phyloP scores from a whole-genome alignment of 441 rosid genomes.

The Omphalea diandra region DNA sequence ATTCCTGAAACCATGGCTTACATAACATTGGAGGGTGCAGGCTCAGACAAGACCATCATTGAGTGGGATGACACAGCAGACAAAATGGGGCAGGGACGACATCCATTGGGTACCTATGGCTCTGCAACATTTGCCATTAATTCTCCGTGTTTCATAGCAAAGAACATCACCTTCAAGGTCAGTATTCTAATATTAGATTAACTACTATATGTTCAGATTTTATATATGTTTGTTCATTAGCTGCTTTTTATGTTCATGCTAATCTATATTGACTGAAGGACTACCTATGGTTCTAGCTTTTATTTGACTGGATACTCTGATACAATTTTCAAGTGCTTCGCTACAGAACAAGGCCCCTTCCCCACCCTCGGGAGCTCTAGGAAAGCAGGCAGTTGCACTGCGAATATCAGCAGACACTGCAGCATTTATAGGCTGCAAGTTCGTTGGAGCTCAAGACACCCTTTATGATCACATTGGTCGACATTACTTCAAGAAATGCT shows the following conservation, averaged over 20 bases:
- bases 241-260: not conserved
- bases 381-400: constrained; percentile 54
- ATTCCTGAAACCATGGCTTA: constrained; percentile 50
- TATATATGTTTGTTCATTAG: not conserved
- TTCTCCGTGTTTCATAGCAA: constrained; percentile 59
- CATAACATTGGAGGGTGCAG: constrained; percentile 44
- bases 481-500: constrained; percentile 50
- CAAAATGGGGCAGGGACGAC: constrained; percentile 33
- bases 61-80: constrained; percentile 55
- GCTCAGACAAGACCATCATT: constrained; percentile 35
- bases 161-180: constrained; percentile 48
- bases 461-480: no score
- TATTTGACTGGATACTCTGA: not conserved
- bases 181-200: not conserved
- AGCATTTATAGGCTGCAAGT: constrained; percentile 44
- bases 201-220: not conserved
- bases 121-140: constrained; percentile 56
- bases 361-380: constrained; percentile 47
- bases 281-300: not conserved
- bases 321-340: not conserved
- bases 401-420: constrained; percentile 57
- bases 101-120: constrained; percentile 43
- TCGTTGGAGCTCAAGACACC: no score
- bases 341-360: constrained; percentile 47
- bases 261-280: no score